phyloP scores from a whole-genome alignment of 2,329 filamentous ascomycete species.

The Phyllosticta capitalensis region DNA sequence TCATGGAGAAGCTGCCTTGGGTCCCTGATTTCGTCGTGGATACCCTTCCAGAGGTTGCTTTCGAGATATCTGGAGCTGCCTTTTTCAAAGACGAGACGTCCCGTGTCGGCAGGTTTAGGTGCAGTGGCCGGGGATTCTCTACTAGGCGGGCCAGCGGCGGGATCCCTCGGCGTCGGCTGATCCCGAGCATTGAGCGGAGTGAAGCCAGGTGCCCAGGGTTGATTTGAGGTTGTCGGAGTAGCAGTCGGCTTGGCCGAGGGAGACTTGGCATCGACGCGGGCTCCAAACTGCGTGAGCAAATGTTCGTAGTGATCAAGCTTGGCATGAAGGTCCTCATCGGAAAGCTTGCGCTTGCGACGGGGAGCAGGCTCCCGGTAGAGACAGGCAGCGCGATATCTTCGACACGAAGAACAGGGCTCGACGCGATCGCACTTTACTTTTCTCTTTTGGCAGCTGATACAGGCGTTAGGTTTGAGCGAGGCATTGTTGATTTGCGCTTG shows the following conservation, averaged over 20 bases:
- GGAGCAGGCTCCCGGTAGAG: slow-evolving; percentile 25
- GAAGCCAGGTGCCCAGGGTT: slow-evolving; percentile 5
- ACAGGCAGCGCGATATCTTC: slow-evolving; percentile 22
- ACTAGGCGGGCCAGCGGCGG: background rate
- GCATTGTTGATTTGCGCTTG: background rate
- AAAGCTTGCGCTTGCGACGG: slow-evolving; percentile 19
- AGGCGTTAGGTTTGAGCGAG: slow-evolving; percentile 23
- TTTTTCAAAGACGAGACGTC: slow-evolving; percentile 19
- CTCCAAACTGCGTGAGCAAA: slow-evolving; percentile 19
- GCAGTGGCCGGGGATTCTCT: background rate
- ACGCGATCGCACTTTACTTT: slow-evolving; percentile 27
- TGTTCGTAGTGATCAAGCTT: slow-evolving; percentile 24
- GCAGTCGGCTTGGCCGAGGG: background rate
- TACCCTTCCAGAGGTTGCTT: slow-evolving; percentile 24
- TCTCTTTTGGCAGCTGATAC: slow-evolving; percentile 24
- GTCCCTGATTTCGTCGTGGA: slow-evolving; percentile 22
- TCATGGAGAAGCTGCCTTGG: slow-evolving; percentile 21
- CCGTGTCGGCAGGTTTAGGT: slow-evolving; percentile 3
- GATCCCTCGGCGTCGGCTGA: slow-evolving; percentile 3
- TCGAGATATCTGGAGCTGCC: slow-evolving; percentile 25
- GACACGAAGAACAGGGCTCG: slow-evolving; percentile 23
- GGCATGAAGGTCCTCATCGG: slow-evolving; percentile 18
- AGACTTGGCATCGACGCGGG: slow-evolving; percentile 18
- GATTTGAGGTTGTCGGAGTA: background rate
- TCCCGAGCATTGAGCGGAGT: slow-evolving; percentile 5